Base-by-base conservation (phyloP, 2,329 filamentous ascomycete species). In the Colletotrichum noveboracense region DNA sequence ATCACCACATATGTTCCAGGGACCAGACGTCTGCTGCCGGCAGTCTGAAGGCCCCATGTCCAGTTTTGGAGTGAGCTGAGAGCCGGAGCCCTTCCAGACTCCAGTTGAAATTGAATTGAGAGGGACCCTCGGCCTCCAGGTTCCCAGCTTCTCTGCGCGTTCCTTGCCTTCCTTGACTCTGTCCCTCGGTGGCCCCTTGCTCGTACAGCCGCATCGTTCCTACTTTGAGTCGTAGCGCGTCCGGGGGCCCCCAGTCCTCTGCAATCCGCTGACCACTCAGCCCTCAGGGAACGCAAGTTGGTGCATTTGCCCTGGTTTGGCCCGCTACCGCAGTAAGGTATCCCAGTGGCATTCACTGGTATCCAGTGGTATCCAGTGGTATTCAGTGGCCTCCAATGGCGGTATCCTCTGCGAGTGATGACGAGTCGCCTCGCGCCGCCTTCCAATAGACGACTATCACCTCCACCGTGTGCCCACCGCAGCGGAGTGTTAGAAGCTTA, bases 401-500 rank as follows among this genome's bases (percentile, higher is more conserved):
- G 43, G 30, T 38, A 43, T 66, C 24, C 30, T 18, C 55, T 43
- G 58, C 26, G 43, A 14, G 28, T 38, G 70, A 61, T 75, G 73
- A 75, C 70, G 62, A 75, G 56, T 75, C 70, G 56, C 43, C 38
- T 38, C 26, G 4, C 26, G 36, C 28, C 21, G 32, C 32, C 26
- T 36, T 16, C 7, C 58, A 55, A 62, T 73, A 64, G 58, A 26
- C 13, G 34, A 30, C 56, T 68, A 75, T 73, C 73, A 32, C 16
- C 64, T 69, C 73, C 56, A 73, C 58, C 43, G 21, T 16, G 30
- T 58, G 16, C 14, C 55, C 56, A 67, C 32, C 18, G 16, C 9
- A 24, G 73, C 58, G 64, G 62, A 73, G 62, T 68, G 73, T 75
- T 75, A 75, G 73, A 75, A 75, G 73, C 70, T 75, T 75, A 73